Evolutionary conservation across 2,329 filamentous ascomycete species (phyloP), one percentile per base, ranked within the genome.

Genomic region (Orbilia ellipsospora): DNA sequence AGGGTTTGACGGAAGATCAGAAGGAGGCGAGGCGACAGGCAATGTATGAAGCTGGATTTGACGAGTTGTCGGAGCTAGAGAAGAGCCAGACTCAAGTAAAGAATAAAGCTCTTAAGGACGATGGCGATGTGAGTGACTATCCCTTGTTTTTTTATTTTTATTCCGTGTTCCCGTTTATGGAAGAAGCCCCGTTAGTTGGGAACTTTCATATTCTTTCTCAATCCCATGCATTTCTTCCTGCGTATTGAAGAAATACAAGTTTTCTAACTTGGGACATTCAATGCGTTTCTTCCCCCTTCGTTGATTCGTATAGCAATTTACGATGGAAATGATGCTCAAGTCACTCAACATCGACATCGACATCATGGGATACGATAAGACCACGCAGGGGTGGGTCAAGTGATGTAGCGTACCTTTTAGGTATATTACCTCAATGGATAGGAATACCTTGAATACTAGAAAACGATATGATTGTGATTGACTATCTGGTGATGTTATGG

Each of bases 291-390:
- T 60, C 26, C 54, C 18, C 42, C 31, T 36, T 45, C 63, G 23
- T 36, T 67, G 63, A 31, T 57, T 16, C 20, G 36, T 44, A 26
- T 57, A 82, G 79, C 79, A 80, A 28, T 83, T 83, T 68, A 83
- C 82, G 28, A 83, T 83, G 81, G 72, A 79, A 15, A 81, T 80
- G 79, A 83, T 83, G 82, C 78, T 83, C 61, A 80, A 80, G 66
- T 82, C 81, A 60, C 78, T 83, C 54, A 80, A 81, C 66, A 82
- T 83, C 48, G 82, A 83, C 40, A 77, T 81, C 5, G 79, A 81
- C 7, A 57, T 82, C 26, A 78, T 83, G 56, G 82, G 81, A 8
- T 83, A 81, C 45, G 80, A 83, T 77, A 79, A 79, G 15, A 77
- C 61, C 2, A 65, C 73, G 51, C 78, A 79, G 56, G 70, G 78